Percentiles rank a stretch among this genome's conserved stretches.
phyloP scores from a whole-genome alignment of 805 yeast genomes.

The Saturnispora zaruensis region DNA sequence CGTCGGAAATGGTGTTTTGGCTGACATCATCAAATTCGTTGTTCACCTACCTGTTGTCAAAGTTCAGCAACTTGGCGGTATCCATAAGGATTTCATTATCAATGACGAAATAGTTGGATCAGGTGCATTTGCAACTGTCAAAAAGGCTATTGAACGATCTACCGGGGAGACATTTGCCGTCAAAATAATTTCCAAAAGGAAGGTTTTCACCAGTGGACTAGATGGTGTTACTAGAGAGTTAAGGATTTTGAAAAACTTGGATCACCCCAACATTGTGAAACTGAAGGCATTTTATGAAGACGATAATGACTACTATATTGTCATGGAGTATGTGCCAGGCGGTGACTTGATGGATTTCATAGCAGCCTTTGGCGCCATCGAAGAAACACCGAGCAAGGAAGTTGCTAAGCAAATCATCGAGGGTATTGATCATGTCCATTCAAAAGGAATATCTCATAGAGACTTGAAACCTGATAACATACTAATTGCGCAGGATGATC shows the following conservation, averaged over 20 bases:
- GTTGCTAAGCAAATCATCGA: conserved; percentile 75
- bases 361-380: conserved; percentile 83
- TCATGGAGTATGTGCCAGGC: conserved; percentile 94
- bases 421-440: conserved; percentile 83
- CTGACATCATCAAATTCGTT: conserved; percentile 51
- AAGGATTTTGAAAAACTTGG: conserved; percentile 63
- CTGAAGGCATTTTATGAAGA: conserved; percentile 84
- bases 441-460: conserved; percentile 86
- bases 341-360: conserved; percentile 98
- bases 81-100: conserved; percentile 51
- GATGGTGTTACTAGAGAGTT: conserved; percentile 83
- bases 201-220: conserved; percentile 65
- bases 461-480: conserved; percentile 96
- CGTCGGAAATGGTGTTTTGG: conserved; percentile 77
- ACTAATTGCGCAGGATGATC: conserved; percentile 81
- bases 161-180: conserved; percentile 87
- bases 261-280: conserved; percentile 80
- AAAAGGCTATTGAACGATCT: conserved; percentile 76
- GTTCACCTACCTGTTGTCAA: conserved; percentile 36
- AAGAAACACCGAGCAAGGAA: conserved; percentile 84
- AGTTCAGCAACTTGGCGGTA: conserved; percentile 15
- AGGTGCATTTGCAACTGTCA: conserved; percentile 97
- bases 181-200: conserved; percentile 77
- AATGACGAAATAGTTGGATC: conserved; percentile 85
- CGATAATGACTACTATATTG: conserved; percentile 66